Base-by-base conservation (phyloP, 345 rosid genomes). In the Eucalyptus cloeziana region DNA sequence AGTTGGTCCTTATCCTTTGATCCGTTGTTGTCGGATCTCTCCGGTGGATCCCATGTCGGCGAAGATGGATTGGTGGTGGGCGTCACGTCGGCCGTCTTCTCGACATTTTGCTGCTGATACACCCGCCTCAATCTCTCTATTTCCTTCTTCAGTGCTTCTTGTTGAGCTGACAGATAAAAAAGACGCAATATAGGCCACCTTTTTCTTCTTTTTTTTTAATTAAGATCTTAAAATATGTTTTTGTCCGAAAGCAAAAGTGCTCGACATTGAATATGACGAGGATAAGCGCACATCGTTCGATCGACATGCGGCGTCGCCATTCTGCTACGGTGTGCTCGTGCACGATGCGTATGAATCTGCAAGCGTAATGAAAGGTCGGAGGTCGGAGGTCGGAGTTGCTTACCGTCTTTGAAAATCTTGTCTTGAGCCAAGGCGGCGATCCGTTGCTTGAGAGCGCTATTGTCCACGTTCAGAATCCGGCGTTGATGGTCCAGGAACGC, bases 401-500 rank as follows among this genome's bases (percentile, higher is more conserved):
- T 90, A 95, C 97, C 96, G 62, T 95, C 97, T 93, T 95, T 95
- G 91, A 95, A 95, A 86, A 95, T 95, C 94, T 94, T 95, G 93
- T 95, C 97, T 90, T 95, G 97, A 92, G 97, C 96, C 89, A 95
- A 91, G 90, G 97, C 97, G 47, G 97, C 97, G 86, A 95, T 95
- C 89, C 96, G 88, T 92, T 95, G 97, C 94, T 95, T 95, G 49
- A 95, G 88, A 88, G 97, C 94, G 56, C 97, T 92, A 54, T 95
- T 95, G 60, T 95, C 96, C 7, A 95, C 95, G 86, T 92, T 95
- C 27, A 95, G 94, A 87, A 95, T 93, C 93, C 95, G 67, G 52
- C 97, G 89, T 40, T 95, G 97, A 90, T 95, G 97, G 85, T 95
- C 97, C 88, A 95, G 87, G 89, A 90, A 94, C 76, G 97, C 97